Conservation (phyloP, 139 green algal species). For the Zygnema circumcarinatum region DNA sequence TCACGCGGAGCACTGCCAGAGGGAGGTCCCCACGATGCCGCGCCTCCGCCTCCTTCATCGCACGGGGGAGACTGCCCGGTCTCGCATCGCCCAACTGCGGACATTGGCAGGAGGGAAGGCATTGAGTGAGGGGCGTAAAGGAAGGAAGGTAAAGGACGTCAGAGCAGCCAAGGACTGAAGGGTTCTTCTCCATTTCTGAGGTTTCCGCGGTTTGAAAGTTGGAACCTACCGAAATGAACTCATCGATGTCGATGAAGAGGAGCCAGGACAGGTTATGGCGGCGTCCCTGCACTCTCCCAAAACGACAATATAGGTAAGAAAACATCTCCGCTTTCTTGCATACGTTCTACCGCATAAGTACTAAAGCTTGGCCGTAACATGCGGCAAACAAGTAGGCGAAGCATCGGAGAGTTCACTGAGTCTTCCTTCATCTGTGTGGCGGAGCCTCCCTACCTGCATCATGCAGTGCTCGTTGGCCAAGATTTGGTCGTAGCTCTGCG, state of each 20-base stretch:
- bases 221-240: conserved; percentile 6
- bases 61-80: not conserved
- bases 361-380: no score
- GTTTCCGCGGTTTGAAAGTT: not conserved
- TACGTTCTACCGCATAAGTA: no score
- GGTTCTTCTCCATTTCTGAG: not conserved
- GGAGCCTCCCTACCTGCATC: conserved; percentile 36
- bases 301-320: no score
- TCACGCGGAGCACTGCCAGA: not conserved
- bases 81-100: not conserved
- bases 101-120: conserved; percentile 2
- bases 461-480: conserved; percentile 46
- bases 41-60: not conserved
- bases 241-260: conserved; percentile 38
- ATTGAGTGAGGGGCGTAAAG: not conserved
- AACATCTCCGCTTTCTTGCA: no score
- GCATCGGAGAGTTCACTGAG: no score
- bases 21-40: not conserved
- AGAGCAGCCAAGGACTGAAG: not conserved
- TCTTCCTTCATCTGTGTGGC: no score
- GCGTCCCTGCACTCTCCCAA: not conserved
- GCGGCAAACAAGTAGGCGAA: no score
- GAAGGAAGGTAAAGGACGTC: not conserved
- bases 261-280: conserved; percentile 5
- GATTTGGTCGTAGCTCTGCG: conserved; percentile 39